A percentile compares a stretch with the other conserved stretches of the same genome.
Evolutionary conservation across 2,329 filamentous ascomycete genomes (phyloP).

Genomic region (Alternaria alternata): DNA sequence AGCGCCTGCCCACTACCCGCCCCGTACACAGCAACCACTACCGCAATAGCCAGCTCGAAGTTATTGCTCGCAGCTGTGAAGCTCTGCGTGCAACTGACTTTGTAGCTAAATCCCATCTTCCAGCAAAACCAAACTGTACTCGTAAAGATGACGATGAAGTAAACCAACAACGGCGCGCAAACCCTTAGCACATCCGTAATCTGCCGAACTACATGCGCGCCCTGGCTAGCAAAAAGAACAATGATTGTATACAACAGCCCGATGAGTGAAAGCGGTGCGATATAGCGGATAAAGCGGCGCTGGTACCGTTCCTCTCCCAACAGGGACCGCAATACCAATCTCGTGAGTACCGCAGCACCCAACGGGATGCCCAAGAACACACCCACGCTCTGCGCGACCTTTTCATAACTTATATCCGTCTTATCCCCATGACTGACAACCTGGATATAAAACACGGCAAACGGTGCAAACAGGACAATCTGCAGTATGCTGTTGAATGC

Average conservation of each 20-base stretch:
- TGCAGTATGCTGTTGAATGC: conserved; percentile 59
- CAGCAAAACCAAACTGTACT: conserved; percentile 69
- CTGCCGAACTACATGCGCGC: conserved; percentile 80
- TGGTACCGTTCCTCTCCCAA: conserved; percentile 71
- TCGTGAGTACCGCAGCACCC: conserved; percentile 78
- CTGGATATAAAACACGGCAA: conserved; percentile 64
- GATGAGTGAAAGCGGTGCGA: conserved; percentile 78
- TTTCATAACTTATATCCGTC: conserved; percentile 64
- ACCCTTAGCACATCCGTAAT: conserved; percentile 85
- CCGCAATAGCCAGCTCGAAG: conserved; percentile 90
- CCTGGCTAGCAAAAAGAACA: conserved; percentile 85
- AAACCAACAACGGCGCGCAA: conserved; percentile 80
- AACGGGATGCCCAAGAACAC: conserved; percentile 86
- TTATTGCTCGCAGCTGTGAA: conserved; percentile 94
- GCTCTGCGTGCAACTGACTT: conserved; percentile 76
- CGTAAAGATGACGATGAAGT: conserved; percentile 80
- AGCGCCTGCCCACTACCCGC: conserved; percentile 80
- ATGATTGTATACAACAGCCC: conserved; percentile 88
- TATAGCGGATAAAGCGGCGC: conserved; percentile 71
- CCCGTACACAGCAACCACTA: conserved; percentile 83
- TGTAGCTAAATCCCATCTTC: conserved; percentile 77
- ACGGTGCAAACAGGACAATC: conserved; percentile 58
- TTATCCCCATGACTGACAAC: conserved; percentile 66
- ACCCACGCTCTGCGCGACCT: conserved; percentile 80
- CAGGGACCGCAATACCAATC: conserved; percentile 66